Evolutionary conservation across 2,329 filamentous ascomycete genomes (phyloP), one percentile per base, ranked within the genome.

Genomic region (Cyanodermella asteris): DNA sequence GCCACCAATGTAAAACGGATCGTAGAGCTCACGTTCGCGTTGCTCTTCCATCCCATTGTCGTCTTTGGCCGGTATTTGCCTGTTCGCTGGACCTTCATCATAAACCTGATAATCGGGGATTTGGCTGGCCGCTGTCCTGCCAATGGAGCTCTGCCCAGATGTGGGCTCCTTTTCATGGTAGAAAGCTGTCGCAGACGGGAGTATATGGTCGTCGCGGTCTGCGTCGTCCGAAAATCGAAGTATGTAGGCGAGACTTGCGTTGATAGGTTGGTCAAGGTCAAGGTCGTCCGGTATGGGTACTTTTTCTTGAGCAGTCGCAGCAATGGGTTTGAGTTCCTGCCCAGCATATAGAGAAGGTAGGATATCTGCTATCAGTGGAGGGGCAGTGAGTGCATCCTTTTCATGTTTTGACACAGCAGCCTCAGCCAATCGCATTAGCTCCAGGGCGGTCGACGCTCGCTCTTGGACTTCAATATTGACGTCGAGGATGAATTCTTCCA

Each of bases 381-480:
- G 87, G 7, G 77, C 61, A 33, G 87, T 73, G 12, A 50, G 35
- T 3, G 20, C 28, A 16, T 37, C 31, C 11, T 39, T 31, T 9
- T 36, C 31, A 19, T 40, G 36, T 4, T 45, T 38, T 4, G 39
- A 43, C 18, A 56, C 34, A 20, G 84, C 81, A 50, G 97, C 87
- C 1, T 71, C 69, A 3, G 78, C 80, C 22, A 97, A 58, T 30
- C 80, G 80, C 39, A 94, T 65, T 8, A 94, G 59, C 43, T 97
- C 87, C 0, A 81, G 62, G 38, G 91, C 90, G 42, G 93, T 82
- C 2, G 93, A 82, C 3, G 82, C 74, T 28, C 87, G 68, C 46
- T 94, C 87, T 49, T 97, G 87, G 4, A 97, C 81, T 43, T 97
- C 87, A 2, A 97, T 59, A 38, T 71, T 78, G 0, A 84, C 82